Percentiles rank a stretch among this genome's conserved stretches.
Conservation (phyloP, 176 grass and related monocot genomes). For the Otatea glauca region DNA sequence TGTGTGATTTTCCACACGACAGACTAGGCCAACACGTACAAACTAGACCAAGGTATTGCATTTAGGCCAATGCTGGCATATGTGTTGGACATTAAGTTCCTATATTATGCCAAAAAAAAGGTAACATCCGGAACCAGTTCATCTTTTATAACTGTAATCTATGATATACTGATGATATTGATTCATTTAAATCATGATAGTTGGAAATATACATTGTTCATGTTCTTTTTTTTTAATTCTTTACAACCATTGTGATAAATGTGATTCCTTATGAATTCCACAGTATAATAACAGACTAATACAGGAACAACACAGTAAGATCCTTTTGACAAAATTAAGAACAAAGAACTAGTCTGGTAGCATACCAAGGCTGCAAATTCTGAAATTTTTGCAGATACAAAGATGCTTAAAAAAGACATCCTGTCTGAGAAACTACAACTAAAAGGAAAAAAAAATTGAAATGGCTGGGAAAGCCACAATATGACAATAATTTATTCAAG, state of each 20-base stretch:
- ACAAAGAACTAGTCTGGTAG: neutral
- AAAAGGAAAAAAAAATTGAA: neutral
- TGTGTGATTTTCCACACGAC: neutral
- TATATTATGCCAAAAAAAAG: neutral
- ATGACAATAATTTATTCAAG: constrained; percentile 2
- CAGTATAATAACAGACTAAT: constrained; percentile 4
- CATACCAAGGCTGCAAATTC: too few relatives aligned
- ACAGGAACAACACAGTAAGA: neutral
- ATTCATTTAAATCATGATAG: constrained; percentile 6
- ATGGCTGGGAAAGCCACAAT: neutral
- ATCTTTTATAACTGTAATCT: constrained; percentile 6
- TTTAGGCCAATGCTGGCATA: neutral
- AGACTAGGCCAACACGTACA: neutral
- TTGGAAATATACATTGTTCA: neutral
- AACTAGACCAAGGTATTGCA: constrained; percentile 15
- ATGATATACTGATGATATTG: neutral
- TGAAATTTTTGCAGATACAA: neutral
- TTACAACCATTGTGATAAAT: constrained; percentile 18
- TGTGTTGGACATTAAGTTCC: too few relatives aligned
- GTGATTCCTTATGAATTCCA: neutral
- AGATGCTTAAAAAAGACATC: constrained; percentile 13
- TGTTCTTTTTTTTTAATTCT: neutral
- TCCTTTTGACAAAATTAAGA: constrained; percentile 6
- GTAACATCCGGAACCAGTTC: neutral
- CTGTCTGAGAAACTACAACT: neutral